Conservation (phyloP, 805 yeast species). For the Kodamaea kakaduensis region DNA sequence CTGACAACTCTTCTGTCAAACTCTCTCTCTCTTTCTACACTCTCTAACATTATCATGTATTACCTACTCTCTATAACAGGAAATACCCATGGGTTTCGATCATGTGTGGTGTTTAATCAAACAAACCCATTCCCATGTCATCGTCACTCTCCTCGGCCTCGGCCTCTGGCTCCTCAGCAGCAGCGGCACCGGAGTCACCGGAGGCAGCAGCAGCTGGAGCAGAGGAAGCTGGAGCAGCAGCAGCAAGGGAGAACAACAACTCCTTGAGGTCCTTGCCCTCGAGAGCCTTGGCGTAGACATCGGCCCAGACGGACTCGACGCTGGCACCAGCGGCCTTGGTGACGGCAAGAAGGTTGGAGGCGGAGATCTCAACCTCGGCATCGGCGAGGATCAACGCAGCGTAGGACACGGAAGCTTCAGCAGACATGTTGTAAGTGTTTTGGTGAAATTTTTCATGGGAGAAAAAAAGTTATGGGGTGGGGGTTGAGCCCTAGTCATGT, state of each 20-base stretch:
- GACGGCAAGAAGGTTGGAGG: slow-evolving; percentile 77
- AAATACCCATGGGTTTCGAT: too few relatives aligned
- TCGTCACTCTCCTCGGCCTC: slow-evolving; percentile 20
- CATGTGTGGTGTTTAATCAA: slow-evolving; percentile 25
- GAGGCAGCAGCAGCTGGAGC: slow-evolving; percentile 32
- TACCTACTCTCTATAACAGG: not conserved
- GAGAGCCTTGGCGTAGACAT: slow-evolving; percentile 83
- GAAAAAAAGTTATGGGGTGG: not conserved
- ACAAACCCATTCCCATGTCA: slow-evolving; percentile 30
- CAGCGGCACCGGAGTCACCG: slow-evolving; percentile 27
- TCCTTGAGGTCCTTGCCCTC: slow-evolving; percentile 81
- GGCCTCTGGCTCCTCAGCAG: slow-evolving; percentile 42
- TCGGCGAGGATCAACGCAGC: slow-evolving; percentile 99
- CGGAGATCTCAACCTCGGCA: slow-evolving; percentile 88
- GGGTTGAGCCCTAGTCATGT: slow-evolving; percentile 1
- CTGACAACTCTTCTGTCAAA: too few relatives aligned
- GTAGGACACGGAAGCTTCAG: slow-evolving; percentile 91
- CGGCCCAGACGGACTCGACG: slow-evolving; percentile 81
- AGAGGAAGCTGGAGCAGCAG: slow-evolving; percentile 41
- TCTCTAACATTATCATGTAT: not conserved
- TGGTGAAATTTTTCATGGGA: slow-evolving; percentile 4
- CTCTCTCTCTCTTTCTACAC: not conserved
- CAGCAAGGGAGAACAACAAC: slow-evolving; percentile 55
- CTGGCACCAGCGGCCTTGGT: slow-evolving; percentile 79
- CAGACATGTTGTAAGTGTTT: slow-evolving; percentile 55